These are phyloP conservation scores for Daucus carota DNA, from an alignment of 129 eudicot species.

Conservation along the genomic window DNA sequence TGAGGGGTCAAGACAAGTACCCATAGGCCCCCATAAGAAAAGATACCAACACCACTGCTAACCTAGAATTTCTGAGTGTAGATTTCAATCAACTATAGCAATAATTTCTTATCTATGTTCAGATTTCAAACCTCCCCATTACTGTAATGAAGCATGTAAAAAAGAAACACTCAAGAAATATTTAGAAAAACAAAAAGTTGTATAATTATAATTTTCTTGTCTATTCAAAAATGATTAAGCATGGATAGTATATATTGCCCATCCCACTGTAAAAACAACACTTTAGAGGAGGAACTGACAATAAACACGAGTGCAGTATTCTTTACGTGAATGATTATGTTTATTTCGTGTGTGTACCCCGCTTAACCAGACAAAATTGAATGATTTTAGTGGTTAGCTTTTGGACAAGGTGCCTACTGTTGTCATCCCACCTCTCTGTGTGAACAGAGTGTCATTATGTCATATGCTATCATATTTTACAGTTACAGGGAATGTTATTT, in stretches of 20 bases:
- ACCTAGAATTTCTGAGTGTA: conserved; percentile 8
- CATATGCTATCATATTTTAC: conserved; percentile 8
- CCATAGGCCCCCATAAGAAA: not conserved
- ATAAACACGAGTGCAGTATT: conserved; percentile 6
- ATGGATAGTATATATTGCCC: conserved; percentile 11
- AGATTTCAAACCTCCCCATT: conserved; percentile 14
- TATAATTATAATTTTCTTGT: not conserved
- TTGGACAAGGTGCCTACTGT: conserved; percentile 15
- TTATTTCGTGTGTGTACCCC: not conserved
- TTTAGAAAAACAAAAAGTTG: not conserved
- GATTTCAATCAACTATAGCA: not conserved
- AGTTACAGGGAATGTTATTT: conserved; percentile 5
- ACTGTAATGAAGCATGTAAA: conserved; percentile 8
- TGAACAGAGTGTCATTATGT: not conserved
- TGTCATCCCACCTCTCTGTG: not conserved
- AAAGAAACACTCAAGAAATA: conserved; percentile 10
- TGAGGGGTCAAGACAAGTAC: conserved; percentile 21
- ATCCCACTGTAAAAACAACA: conserved; percentile 3
- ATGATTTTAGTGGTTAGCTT: conserved; percentile 20
- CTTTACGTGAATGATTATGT: conserved; percentile 4
- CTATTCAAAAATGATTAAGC: not conserved
- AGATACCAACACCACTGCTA: not conserved
- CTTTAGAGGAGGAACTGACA: conserved; percentile 1
- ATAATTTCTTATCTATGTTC: conserved; percentile 12
- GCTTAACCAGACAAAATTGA: conserved; percentile 15